These are phyloP conservation scores for Pseudodiploospora longispora DNA, from an alignment of 2,329 filamentous ascomycete species.

Conservation along the genomic window DNA sequence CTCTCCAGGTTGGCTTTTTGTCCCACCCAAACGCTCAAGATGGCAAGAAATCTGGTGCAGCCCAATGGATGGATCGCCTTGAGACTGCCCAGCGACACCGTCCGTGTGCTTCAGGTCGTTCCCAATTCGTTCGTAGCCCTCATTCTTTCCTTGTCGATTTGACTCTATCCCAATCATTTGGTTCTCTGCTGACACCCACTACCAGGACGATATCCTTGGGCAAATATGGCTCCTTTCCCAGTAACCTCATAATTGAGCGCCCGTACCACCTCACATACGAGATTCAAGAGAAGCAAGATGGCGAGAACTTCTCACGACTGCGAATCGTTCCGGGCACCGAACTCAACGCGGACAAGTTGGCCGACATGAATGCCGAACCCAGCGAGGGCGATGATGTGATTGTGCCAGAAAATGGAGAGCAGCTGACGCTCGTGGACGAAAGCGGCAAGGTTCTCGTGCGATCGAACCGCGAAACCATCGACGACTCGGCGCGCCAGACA, in stretches of 20 bases:
- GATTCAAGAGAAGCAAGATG: conserved; percentile 61
- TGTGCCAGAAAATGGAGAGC: conserved; percentile 28
- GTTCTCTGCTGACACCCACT: conserved; percentile 7
- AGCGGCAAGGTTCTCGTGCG: conserved; percentile 40
- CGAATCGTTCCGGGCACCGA: conserved; percentile 75
- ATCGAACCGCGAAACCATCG: conserved; percentile 51
- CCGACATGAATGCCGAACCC: conserved; percentile 27
- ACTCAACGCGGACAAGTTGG: conserved; percentile 71
- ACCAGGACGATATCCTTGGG: conserved; percentile 74
- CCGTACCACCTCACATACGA: conserved; percentile 91
- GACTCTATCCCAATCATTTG: not conserved
- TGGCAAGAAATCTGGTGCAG: conserved; percentile 30
- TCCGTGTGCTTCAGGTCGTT: conserved; percentile 48
- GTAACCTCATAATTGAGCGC: conserved; percentile 83
- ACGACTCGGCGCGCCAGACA: conserved; percentile 62
- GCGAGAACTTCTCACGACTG: conserved; percentile 58
- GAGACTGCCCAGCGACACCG: conserved; percentile 49
- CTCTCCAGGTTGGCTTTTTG: too few relatives aligned
- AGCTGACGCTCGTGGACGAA: conserved; percentile 36
- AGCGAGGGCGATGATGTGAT: conserved; percentile 36
- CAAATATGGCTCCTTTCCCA: conserved; percentile 86
- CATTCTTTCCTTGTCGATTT: not conserved
- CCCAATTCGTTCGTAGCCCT: conserved; percentile 48
- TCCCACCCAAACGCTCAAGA: conserved; percentile 11
- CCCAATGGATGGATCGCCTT: conserved; percentile 54